Evolutionary conservation across 805 yeast species (phyloP), one percentile per base, ranked within the genome.

Genomic region (Starmerella stigmatis): DNA sequence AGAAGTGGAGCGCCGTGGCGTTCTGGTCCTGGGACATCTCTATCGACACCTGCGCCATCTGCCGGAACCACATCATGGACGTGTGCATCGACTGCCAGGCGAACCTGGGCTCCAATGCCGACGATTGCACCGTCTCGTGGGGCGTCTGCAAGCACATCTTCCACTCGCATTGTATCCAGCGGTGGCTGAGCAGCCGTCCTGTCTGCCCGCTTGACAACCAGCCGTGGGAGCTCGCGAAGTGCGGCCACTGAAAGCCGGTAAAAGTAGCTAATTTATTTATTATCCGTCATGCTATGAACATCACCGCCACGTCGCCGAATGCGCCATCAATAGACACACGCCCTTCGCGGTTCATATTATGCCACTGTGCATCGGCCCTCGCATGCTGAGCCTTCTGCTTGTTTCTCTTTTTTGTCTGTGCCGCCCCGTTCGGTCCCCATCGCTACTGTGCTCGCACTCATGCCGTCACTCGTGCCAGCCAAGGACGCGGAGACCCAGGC

Each of bases 1-100:
- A 86, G 61, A 92, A 88, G 69, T 89, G 98, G 97, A 86, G 95
- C 12, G 97, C 97, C 0, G 98, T 92, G 40, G 97, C 97, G n/a
- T 86, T 92, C 62, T 92, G 99, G 99, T 86, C 96, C 0, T 92
- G 98, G 98, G 95, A 86, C 65, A 82, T 86, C 49, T 89, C 79
- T 28, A 89, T 86, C 45, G 98, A 94, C 53, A 86, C 85, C 45
- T 92, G 99, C 70, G 97, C 99, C 31, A 92, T 92, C 62, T 92
- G 99, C 72, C 75, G 97, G 61, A 92, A 89, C 64, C 96, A 89
- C 65, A 74, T 92, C 55, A 92, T 92, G 99, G 99, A 92, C 59
- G 92, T 92, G 15, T 92, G 98, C 52, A 67, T 92, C 53, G 97
- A 88, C 63, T 92, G 99, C 62, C 95, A 86, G 63, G 94, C 94